Evolutionary conservation across 2,329 filamentous ascomycete species (phyloP), one percentile per base, ranked within the genome.

Genomic region (Tolypocladium guangdongense): DNA sequence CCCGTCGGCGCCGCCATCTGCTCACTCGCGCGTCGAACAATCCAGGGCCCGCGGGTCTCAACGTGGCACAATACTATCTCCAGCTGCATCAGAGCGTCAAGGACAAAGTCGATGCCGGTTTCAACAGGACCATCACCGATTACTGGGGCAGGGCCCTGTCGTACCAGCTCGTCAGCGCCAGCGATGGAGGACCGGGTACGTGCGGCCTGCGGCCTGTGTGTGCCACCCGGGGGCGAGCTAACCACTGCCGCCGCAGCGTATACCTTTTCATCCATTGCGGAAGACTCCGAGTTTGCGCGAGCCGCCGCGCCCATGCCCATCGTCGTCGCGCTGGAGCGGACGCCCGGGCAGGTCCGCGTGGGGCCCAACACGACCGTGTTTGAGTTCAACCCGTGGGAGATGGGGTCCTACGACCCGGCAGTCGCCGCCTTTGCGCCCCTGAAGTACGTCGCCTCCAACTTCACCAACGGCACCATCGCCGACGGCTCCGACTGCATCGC

Each of bases 331-430:
- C 83, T 90, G 57, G 83, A 82, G 45, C 79, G 88, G 39, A 72
- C 76, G 20, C 83, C 85, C 0, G 81, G 79, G 16, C 78, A 87
- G 49, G 62, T 67, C 0, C 68, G 87, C 30, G 71, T 92, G 30
- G 77, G 82, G 0, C 67, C 78, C n/a, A 92, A 91, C 61, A 80
- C 87, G 2, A 91, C 88, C 1, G 77, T 90, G 33, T 85, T 81
- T 59, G 88, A 91, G 61, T 86, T 92, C 68, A 90, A 84, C 59
- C 88, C 88, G 0, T 91, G 81, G 72, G 88, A 93, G 61, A 78
- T 92, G 61, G 88, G 89, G 7, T 83, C 84, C 1, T 90, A 81
- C 61, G 89, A 92, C 64, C 85, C 87, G 0, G 87, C 81, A 0
- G 71, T 87, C 5, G 86, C 76, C 60, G 88, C 80, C 6, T 92